Conservation (phyloP, 164 flowering plant species). For the Magnolia changhungtana region DNA sequence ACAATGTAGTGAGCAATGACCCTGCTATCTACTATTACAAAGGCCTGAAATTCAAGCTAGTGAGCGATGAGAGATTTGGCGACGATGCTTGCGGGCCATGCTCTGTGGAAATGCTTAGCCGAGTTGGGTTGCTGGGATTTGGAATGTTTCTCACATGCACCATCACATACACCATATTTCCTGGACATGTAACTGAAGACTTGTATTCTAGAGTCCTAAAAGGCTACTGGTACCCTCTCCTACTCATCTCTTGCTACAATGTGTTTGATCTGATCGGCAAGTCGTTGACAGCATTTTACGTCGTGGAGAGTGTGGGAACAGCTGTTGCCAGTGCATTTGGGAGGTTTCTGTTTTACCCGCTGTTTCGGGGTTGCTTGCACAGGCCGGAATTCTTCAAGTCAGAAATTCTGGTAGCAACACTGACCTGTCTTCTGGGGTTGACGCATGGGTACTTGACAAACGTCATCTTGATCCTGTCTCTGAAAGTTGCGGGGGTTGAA, state of each 20-base stretch:
- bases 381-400: slow-evolving; percentile 77
- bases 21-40: too few species aligned
- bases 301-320: slow-evolving; percentile 55
- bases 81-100: too few species aligned
- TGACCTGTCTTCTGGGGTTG: slow-evolving; percentile 84
- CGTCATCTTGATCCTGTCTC: slow-evolving; percentile 79
- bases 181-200: slow-evolving; percentile 88
- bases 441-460: slow-evolving; percentile 91
- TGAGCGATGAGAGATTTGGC: too few species aligned
- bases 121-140: slow-evolving; percentile 69
- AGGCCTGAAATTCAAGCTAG: too few species aligned
- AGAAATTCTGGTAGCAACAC: slow-evolving; percentile 74
- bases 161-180: slow-evolving; percentile 83
- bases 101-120: too few species aligned
- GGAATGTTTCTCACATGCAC: slow-evolving; percentile 62
- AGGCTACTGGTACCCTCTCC: slow-evolving; percentile 77
- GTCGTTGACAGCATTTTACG: slow-evolving; percentile 61
- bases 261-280: slow-evolving; percentile 92
- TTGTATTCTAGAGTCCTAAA: slow-evolving; percentile 69
- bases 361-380: slow-evolving; percentile 79
- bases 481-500: slow-evolving; percentile 39
- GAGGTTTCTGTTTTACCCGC: slow-evolving; percentile 75
- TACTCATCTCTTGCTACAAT: slow-evolving; percentile 75
- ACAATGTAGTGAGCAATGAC: too few species aligned
- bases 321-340: slow-evolving; percentile 61